Evolutionary conservation across 345 rosid genomes (phyloP), one percentile per base, ranked within the genome.

Genomic region (Euclidium syriacum): DNA sequence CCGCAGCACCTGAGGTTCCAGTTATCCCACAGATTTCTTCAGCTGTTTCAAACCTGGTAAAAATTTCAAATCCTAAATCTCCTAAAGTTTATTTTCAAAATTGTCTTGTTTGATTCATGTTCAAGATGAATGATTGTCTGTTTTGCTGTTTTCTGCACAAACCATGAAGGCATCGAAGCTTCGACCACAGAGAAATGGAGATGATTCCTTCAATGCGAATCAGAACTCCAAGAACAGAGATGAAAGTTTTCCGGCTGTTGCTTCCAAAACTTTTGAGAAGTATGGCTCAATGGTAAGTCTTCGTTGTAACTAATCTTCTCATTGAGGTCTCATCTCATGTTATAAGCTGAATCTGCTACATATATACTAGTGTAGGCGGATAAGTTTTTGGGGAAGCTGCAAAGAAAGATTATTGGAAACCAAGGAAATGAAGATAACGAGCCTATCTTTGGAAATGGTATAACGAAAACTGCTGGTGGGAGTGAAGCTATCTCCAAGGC

Each of bases 11-110:
- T 15, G 56, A 53, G 33, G 27, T 6, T 69, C 73, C 62, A 8
- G 25, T 33, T 8, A 60, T 75, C 58, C 83, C 84, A 11, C 87
- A 79, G 68, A 66, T 80, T 69, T 79, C 85, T 58, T 78, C 89
- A 52, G 75, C 96, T 59, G 85, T 89, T 73, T 81, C 94, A 64
- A 85, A 78, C 59, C 77, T 83, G 95, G 96, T 92, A 81, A 77
- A 79, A 52, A 50, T 76, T 19, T 68, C 71, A 40, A 4, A 10
- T 24, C 27, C 44, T 17, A 38, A 32, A 4, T 22, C 11, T 11
- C 11, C 1, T 2, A 39, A 43, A 47, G 6, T 18, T 52, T 49
- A 10, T n/a, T 52, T 39, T 42, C 51, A 10, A 5, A 14, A 20
- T 24, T 64, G 20, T 17, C 5, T 62, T 35, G 49, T 30, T 38